Base-by-base conservation (phyloP, 306 rosid genomes). In the Styphnolobium japonicum region DNA sequence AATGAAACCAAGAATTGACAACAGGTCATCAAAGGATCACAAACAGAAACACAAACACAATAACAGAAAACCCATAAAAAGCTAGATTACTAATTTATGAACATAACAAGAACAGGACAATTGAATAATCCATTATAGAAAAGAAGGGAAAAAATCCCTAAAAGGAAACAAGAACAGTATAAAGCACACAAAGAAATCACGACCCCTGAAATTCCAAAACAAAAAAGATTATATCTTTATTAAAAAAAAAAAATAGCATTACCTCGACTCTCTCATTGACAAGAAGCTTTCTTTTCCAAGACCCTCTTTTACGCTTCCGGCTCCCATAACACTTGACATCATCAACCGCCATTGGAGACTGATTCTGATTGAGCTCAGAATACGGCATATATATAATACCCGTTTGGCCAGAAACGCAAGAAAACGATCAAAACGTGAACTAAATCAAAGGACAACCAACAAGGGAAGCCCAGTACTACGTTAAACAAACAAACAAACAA, bases 261-360 rank as follows among this genome's bases (percentile, higher is more conserved):
- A 86, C 90, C 90, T 86, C 90, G 0, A 86, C 87, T 45, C 63
- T 83, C 5, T 83, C 77, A 31, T 83, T 46, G 25, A 86, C 52
- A 19, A 27, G 19, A 63, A 86, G 84, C n/a, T 77, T 83, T 49
- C 6, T 76, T 7, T 46, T 73, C 22, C 0, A 15, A 2, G 3
- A 49, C 11, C 56, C 73, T 83, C 81, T 68, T 60, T 48, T 80
- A 5, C 81, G 67, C 34, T 67, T 83, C 7, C 33, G 69, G 49
- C 8, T 52, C 22, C 19, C 48, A 6, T 0, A 4, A 31, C 25
- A 14, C 46, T 55, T 69, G 6, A 43, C 73, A 6, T 15, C 85
- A 3, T 67, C 79, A 39, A 65, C 48, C 49, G 78, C 86, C 90
- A 86, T 86, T 62, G 79, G 22, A 64, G 77, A 27, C 16, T 3